A percentile compares a stretch with the other conserved stretches of the same genome.
Conservation (phyloP, 768 basidiomycete species). For the Hygrophoropsis aurantiaca region DNA sequence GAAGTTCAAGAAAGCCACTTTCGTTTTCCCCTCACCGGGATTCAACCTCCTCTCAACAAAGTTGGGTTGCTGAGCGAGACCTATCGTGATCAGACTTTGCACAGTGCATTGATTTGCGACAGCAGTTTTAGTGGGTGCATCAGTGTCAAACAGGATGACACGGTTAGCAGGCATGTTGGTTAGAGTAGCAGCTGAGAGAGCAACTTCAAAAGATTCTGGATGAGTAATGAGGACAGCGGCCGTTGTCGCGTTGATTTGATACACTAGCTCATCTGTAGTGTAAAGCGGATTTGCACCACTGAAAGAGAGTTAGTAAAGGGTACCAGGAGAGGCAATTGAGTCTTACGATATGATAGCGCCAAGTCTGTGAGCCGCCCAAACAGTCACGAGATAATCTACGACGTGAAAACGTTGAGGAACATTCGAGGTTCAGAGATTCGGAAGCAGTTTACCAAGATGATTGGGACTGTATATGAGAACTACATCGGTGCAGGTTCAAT, state of each 20-base stretch:
- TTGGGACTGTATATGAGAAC: slow-evolving; percentile 69
- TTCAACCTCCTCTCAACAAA: slow-evolving; percentile 52
- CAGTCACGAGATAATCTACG: slow-evolving; percentile 53
- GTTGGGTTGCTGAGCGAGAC: slow-evolving; percentile 34
- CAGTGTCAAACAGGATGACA: slow-evolving; percentile 41
- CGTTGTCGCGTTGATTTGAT: slow-evolving; percentile 53
- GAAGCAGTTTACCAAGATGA: slow-evolving; percentile 49
- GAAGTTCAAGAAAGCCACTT: slow-evolving; percentile 69
- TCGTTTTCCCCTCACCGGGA: slow-evolving; percentile 64
- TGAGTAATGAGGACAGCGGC: slow-evolving; percentile 50
- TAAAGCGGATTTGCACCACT: slow-evolving; percentile 66
- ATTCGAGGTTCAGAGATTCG: neutral
- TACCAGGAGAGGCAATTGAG: slow-evolving; percentile 3
- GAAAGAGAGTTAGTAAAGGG: slow-evolving; percentile 1
- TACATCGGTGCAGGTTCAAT: slow-evolving; percentile 23
- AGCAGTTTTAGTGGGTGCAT: slow-evolving; percentile 2
- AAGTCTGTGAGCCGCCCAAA: slow-evolving; percentile 56
- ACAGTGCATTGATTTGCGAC: slow-evolving; percentile 33
- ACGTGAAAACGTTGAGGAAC: neutral
- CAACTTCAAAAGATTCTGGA: slow-evolving; percentile 42
- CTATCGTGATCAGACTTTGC: slow-evolving; percentile 47
- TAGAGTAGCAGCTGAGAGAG: slow-evolving; percentile 41
- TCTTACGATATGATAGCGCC: slow-evolving; percentile 60
- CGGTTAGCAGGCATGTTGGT: slow-evolving; percentile 43
- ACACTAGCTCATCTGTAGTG: slow-evolving; percentile 53